Conservation (phyloP, 169 alveolate genomes). For the Babesia microti region DNA sequence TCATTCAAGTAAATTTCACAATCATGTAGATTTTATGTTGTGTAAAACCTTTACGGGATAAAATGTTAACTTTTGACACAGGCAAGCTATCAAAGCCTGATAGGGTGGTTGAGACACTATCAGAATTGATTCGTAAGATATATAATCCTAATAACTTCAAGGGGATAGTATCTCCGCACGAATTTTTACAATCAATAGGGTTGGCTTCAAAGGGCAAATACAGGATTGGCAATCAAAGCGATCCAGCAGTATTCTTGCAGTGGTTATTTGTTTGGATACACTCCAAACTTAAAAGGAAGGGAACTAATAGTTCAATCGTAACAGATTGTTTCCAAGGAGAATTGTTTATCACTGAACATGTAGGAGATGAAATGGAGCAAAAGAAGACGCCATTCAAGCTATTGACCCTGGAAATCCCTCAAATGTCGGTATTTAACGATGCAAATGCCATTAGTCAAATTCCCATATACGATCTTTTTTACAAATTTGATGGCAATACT, state of each 20-base stretch:
- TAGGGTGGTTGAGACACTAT: slow-evolving; percentile 72
- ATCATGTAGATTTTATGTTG: slow-evolving; percentile 26
- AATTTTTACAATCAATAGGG: slow-evolving; percentile 78
- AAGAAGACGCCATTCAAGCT: slow-evolving; percentile 43
- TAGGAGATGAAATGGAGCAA: slow-evolving; percentile 37
- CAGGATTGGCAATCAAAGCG: slow-evolving; percentile 79
- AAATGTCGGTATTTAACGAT: slow-evolving; percentile 88
- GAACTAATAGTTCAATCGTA: slow-evolving; percentile 38
- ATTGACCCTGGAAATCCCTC: slow-evolving; percentile 62
- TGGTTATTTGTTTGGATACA: slow-evolving; percentile 81
- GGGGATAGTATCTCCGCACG: slow-evolving; percentile 96
- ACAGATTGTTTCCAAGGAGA: slow-evolving; percentile 77
- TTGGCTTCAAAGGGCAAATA: slow-evolving; percentile 52
- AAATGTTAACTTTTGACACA: slow-evolving; percentile 39
- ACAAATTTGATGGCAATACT: slow-evolving; percentile 89
- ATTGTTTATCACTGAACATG: slow-evolving; percentile 58
- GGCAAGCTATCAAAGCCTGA: slow-evolving; percentile 60
- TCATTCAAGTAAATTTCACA: slow-evolving; percentile 69
- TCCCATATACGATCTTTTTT: slow-evolving; percentile 79
- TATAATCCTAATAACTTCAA: slow-evolving; percentile 93
- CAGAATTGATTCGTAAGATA: slow-evolving; percentile 87
- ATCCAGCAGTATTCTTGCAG: slow-evolving; percentile 82
- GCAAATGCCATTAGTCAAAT: slow-evolving; percentile 75
- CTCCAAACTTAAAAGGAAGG: slow-evolving; percentile 32
- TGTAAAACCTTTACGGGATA: slow-evolving; percentile 43